These are phyloP conservation scores for Peniophora sp. DNA, from an alignment of 1,284 basidiomycete species.

Conservation along the genomic window DNA sequence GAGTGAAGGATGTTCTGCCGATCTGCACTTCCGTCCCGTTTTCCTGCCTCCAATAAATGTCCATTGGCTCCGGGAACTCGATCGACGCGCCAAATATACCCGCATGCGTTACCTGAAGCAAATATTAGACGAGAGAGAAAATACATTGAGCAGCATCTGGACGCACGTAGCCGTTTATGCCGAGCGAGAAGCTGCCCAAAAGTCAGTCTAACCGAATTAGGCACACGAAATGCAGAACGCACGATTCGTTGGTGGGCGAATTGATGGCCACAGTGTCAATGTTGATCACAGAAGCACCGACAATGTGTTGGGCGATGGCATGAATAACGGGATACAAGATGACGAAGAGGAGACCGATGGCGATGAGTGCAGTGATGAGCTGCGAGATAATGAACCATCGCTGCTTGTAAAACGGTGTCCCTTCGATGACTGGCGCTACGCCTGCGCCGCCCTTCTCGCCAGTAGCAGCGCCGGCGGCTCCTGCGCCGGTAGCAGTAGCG, in stretches of 20 bases:
- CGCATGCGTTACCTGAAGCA: conserved; percentile 47
- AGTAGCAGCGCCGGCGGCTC: conserved; percentile 6
- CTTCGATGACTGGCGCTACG: neutral
- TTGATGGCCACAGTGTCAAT: conserved; percentile 43
- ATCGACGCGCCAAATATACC: conserved; percentile 54
- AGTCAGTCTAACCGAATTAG: neutral
- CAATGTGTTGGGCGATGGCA: conserved; percentile 55
- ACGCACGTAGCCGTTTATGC: conserved; percentile 37
- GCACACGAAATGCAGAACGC: conserved; percentile 17
- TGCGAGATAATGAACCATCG: conserved; percentile 39
- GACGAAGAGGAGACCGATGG: conserved; percentile 56
- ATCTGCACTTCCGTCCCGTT: conserved; percentile 33
- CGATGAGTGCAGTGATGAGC: conserved; percentile 31
- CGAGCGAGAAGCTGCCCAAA: conserved; percentile 35
- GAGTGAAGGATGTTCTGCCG: conserved; percentile 33
- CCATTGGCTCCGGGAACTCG: conserved; percentile 42
- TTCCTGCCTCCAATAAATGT: conserved; percentile 45
- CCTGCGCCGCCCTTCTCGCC: neutral
- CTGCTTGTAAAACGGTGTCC: conserved; percentile 25
- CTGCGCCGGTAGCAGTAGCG: neutral
- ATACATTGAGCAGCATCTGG: neutral
- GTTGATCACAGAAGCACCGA: conserved; percentile 45
- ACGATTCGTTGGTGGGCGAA: conserved; percentile 46
- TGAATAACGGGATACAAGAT: conserved; percentile 56
- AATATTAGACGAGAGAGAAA: conserved; percentile 3